Evolutionary conservation across 1,284 basidiomycete genomes (phyloP).

Genomic region (Rhizoctonia solani): DNA sequence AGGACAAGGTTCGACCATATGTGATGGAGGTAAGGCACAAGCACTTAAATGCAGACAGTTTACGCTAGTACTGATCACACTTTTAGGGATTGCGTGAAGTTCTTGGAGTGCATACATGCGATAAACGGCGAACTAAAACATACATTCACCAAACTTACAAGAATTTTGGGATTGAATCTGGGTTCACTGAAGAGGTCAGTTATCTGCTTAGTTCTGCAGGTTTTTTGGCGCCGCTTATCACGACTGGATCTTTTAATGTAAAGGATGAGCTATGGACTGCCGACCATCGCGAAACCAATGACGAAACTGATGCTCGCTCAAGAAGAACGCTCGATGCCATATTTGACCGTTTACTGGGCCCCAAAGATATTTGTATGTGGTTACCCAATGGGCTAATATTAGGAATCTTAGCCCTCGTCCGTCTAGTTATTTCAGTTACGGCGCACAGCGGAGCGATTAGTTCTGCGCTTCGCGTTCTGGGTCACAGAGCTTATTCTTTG

Average conservation of each 20-base stretch:
- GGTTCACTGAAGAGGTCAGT: slow-evolving; percentile 61
- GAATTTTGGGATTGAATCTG: slow-evolving; percentile 62
- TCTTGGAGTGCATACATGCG: slow-evolving; percentile 74
- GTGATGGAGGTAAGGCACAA: slow-evolving; percentile 65
- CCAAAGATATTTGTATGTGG: slow-evolving; percentile 55
- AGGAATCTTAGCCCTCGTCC: slow-evolving; percentile 34
- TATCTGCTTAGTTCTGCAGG: neutral
- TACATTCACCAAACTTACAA: slow-evolving; percentile 64
- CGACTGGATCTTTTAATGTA: too few relatives aligned
- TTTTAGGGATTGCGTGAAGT: slow-evolving; percentile 66
- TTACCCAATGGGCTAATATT: neutral
- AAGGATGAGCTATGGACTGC: slow-evolving; percentile 69
- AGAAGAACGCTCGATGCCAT: slow-evolving; percentile 62
- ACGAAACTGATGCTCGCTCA: slow-evolving; percentile 57
- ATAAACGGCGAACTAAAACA: slow-evolving; percentile 61
- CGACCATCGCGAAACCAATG: slow-evolving; percentile 65
- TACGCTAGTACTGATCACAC: neutral
- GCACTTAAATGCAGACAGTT: too few relatives aligned
- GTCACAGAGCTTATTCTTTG: slow-evolving; percentile 19
- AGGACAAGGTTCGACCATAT: slow-evolving; percentile 44
- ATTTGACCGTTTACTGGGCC: slow-evolving; percentile 52
- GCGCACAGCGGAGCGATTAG: slow-evolving; percentile 47
- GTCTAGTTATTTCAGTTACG: slow-evolving; percentile 49
- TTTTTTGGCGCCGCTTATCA: too few relatives aligned
- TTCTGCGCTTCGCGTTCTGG: slow-evolving; percentile 11